Conservation (phyloP, 495 filamentous ascomycete genomes). For the Neurospora hispaniola region DNA sequence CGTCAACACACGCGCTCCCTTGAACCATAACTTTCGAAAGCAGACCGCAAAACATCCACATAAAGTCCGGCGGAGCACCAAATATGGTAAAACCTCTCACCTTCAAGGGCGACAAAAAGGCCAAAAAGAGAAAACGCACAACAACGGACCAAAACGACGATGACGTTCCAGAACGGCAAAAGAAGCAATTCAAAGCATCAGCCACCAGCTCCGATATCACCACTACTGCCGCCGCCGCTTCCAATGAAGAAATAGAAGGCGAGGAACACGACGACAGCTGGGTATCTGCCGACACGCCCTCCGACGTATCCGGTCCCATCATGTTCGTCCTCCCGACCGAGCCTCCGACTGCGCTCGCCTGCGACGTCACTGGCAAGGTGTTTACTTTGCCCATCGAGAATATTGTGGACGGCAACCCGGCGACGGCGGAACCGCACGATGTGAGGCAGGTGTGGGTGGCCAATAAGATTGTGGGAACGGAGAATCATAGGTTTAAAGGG, state of each 20-base stretch:
- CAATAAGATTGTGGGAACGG: conserved; percentile 71
- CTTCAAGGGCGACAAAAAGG: conserved; percentile 96
- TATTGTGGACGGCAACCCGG: conserved; percentile 64
- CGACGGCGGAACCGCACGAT: conserved; percentile 84
- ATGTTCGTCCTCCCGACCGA: conserved; percentile 67
- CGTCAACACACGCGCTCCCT: neutral
- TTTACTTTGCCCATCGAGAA: conserved; percentile 75
- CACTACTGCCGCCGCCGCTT: conserved; percentile 32
- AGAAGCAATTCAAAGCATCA: conserved; percentile 2
- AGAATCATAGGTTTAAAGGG: conserved; percentile 72
- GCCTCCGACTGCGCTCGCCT: conserved; percentile 60
- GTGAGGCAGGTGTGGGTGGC: conserved; percentile 94
- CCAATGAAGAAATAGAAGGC: conserved; percentile 21
- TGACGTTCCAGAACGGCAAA: conserved; percentile 13
- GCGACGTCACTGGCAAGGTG: conserved; percentile 74
- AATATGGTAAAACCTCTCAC: conserved; percentile 68
- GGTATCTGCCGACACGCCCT: conserved; percentile 69
- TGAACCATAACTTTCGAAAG: neutral
- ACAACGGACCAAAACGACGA: conserved; percentile 32
- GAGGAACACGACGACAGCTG: conserved; percentile 64
- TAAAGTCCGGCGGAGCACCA: neutral
- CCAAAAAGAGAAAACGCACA: conserved; percentile 76
- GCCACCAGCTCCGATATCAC: conserved; percentile 1
- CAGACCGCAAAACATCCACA: neutral
- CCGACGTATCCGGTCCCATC: conserved; percentile 76